Conservation (phyloP, 371 early-diverging fungal species). For the Mucor lusitanicus region DNA sequence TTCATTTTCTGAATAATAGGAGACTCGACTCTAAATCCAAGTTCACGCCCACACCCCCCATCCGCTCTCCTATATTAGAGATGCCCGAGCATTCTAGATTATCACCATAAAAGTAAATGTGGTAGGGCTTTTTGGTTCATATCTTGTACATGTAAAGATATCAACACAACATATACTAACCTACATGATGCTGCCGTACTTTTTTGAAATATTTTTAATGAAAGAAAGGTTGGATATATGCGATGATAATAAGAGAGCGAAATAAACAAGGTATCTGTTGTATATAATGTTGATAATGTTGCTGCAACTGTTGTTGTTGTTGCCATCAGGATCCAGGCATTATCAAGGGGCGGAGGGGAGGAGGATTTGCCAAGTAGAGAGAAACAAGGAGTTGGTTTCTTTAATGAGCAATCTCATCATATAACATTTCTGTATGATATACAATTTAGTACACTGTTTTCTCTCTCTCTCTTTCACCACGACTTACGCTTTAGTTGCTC, state of each 20-base stretch:
- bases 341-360: neutral
- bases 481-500: constrained; percentile 78
- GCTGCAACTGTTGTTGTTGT: neutral
- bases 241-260: neutral
- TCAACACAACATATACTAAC: neutral
- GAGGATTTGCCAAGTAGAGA: neutral
- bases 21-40: neutral
- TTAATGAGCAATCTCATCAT: constrained; percentile 46
- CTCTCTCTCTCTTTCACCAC: too few relatives aligned
- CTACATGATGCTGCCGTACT: neutral
- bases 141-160: neutral
- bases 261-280: constrained; percentile 4
- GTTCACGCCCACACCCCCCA: neutral
- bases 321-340: neutral
- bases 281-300: neutral
- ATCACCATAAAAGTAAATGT: constrained; percentile 4
- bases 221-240: neutral
- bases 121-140: neutral
- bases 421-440: constrained; percentile 40
- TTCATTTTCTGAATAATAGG: too few relatives aligned
- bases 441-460: neutral
- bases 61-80: neutral
- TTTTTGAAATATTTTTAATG: neutral
- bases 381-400: neutral
- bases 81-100: constrained; percentile 11